Evolutionary conservation across 2,329 filamentous ascomycete species (phyloP), one percentile per base, ranked within the genome.

Genomic region (Microascus cirrosus): DNA sequence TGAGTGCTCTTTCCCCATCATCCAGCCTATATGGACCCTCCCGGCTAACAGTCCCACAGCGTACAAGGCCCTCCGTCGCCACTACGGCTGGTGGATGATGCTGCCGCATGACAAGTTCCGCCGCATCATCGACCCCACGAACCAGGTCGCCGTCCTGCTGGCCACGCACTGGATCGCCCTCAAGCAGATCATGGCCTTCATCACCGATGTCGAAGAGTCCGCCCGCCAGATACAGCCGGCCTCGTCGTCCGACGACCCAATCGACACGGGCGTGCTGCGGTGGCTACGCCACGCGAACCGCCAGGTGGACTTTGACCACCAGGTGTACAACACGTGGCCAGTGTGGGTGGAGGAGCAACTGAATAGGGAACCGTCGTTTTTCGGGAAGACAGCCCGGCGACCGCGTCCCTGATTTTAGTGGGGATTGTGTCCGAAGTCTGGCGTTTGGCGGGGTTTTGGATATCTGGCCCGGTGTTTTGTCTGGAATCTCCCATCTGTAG

Each of bases 71-170:
- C 72, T 81, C 56, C 71, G 71, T 50, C 68, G 71, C 57, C 77
- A 80, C 62, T 82, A 80, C 64, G 71, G 65, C 3, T 83, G 79
- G 80, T 82, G 79, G 79, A 82, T 82, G 72, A 72, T 78, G 65
- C 71, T 83, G 8, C 75, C 78, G 10, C 79, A 82, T 61, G 70
- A 72, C 39, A 69, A 73, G 54, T 82, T 83, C 65, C 74, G 77
- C 61, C 69, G 70, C 55, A 66, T 83, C 56, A 72, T 82, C 61
- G 74, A 80, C 64, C 68, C 73, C 32, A 62, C 63, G 32, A 76
- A 75, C 63, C 77, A 77, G 63, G 69, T 73, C 18, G 73, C 75
- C 59, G 58, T 77, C 48, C 67, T 83, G 34, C 69, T 83, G 50
- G 75, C 75, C 36, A 63, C 78, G 55, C 79, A 83, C 67, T 82